Evolutionary conservation across 2,329 filamentous ascomycete species (phyloP), one percentile per base, ranked within the genome.

Genomic region (Furcasterigmium furcatum): DNA sequence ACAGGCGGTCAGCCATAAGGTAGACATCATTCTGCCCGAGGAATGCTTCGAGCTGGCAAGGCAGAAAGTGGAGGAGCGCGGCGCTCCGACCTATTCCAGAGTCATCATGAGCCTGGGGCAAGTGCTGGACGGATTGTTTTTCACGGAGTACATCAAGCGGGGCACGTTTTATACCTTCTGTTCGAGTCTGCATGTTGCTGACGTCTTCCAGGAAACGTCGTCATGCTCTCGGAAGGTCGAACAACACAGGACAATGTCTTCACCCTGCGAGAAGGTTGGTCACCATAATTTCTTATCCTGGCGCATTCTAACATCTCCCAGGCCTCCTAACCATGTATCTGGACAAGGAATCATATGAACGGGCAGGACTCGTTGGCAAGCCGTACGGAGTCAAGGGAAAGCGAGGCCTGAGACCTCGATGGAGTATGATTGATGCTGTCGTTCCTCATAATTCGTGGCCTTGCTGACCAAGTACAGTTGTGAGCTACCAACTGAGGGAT

Each of bases 171-270:
- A 5, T 27, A 13, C 5, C 5, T 13, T 14, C 10, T 2, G 1
- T 27, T 3, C 5, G 16, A 29, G 10, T 34, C 12, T 30, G 6
- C 1, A 4, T 3, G 13, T 38, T n/a, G 38, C 38, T 49, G 20
- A 44, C n/a, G 8, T 30, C 14, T 16, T 14, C 3, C 48, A 91
- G 89, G 89, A 5, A 84, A 90, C 59, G 71, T 95, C 41, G 65
- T 88, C 54, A 88, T 97, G 86, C 76, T 96, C 3, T 96, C 91
- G 0, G 80, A 91, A 62, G 91, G 90, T 12, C 77, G 78, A 25
- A 71, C 77, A 8, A 84, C 82, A 3, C 74, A 84, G 3, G 86
- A 91, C 57, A 88, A 87, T 55, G 73, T 85, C 3, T 92, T 89
- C 60, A 79, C 79, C 0, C 67, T 97, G 2, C 74, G 70, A 46